Conservation (phyloP, 805 yeast genomes). For the Isabelozyma gotoi region DNA sequence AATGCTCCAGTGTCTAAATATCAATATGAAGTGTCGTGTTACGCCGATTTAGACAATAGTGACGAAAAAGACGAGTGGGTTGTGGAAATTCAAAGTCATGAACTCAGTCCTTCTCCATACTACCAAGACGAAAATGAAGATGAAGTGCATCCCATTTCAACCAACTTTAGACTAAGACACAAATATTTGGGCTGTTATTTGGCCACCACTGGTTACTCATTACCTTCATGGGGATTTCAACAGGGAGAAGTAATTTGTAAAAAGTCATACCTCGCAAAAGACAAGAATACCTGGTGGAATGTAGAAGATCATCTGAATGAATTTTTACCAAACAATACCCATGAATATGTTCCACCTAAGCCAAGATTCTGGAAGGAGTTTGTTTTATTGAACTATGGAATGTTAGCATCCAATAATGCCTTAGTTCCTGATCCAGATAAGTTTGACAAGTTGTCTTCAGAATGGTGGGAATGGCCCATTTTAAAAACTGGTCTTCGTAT, state of each 20-base stretch:
- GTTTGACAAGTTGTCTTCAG: conserved; percentile 66
- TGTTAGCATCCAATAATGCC: conserved; percentile 87
- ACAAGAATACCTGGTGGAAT: conserved; percentile 79
- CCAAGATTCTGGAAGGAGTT: conserved; percentile 70
- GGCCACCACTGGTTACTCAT: conserved; percentile 66
- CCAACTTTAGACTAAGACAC: conserved; percentile 68
- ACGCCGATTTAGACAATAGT: conserved; percentile 69
- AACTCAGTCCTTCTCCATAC: conserved; percentile 37
- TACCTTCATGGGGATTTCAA: conserved; percentile 83
- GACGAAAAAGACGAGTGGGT: conserved; percentile 90
- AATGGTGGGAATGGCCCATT: conserved; percentile 91
- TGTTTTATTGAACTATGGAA: conserved; percentile 71
- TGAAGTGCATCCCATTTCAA: conserved; percentile 71
- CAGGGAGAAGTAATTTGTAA: conserved; percentile 81
- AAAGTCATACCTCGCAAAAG: conserved; percentile 47
- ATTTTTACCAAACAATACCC: conserved; percentile 33
- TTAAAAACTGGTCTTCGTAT: conserved; percentile 71
- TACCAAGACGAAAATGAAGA: conserved; percentile 46
- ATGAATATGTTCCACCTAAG: conserved; percentile 35
- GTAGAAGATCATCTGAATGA: conserved; percentile 66
- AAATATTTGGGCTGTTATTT: conserved; percentile 68
- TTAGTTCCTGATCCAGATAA: conserved; percentile 77
- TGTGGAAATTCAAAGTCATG: conserved; percentile 74
- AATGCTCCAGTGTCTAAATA: conserved; percentile 69
- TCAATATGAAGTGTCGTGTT: conserved; percentile 84